Percentiles rank a stretch among this genome's conserved stretches.
Conservation (phyloP, 148 eudicot species). For the Fagopyrum tataricum region DNA sequence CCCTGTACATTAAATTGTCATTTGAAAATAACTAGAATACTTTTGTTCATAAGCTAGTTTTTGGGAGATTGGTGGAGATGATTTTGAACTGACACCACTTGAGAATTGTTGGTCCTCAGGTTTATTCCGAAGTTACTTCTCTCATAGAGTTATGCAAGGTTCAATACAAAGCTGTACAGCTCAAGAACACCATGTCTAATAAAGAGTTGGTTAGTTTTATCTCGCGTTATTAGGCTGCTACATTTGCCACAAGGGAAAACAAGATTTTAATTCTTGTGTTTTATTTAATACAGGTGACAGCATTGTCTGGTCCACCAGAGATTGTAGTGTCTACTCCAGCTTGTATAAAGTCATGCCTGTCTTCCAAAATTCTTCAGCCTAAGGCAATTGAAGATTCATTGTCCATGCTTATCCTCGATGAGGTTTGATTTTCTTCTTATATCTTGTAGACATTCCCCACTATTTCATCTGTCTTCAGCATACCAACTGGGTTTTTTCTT, state of each 20-base stretch:
- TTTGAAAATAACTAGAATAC: no score
- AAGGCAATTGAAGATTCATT: constrained; percentile 73
- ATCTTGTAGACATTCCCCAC: not conserved
- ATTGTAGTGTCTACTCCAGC: constrained; percentile 84
- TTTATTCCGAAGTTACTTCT: constrained; percentile 54
- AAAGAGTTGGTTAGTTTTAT: constrained; percentile 66
- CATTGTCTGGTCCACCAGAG: constrained; percentile 79
- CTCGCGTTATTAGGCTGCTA: not conserved
- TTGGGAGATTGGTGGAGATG: not conserved
- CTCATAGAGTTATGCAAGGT: constrained; percentile 72
- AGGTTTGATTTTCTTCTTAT: constrained; percentile 34
- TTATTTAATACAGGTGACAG: constrained; percentile 39
- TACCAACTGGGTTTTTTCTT: constrained; percentile 16
- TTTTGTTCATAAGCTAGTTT: not conserved
- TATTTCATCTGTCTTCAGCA: not conserved
- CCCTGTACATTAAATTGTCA: no score
- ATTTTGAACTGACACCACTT: not conserved
- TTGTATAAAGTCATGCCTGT: constrained; percentile 63
- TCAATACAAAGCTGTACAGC: constrained; percentile 64
- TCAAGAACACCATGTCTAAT: constrained; percentile 52
- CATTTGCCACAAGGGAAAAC: not conserved
- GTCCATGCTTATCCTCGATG: constrained; percentile 80
- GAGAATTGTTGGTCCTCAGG: constrained; percentile 29
- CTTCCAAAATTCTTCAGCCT: constrained; percentile 44
- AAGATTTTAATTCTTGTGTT: not conserved